A percentile compares a stretch with the other conserved stretches of the same genome.
These are phyloP conservation scores for Tolypocladium endophyticum DNA, from an alignment of 2,329 filamentous ascomycete genomes.

Conservation along the genomic window DNA sequence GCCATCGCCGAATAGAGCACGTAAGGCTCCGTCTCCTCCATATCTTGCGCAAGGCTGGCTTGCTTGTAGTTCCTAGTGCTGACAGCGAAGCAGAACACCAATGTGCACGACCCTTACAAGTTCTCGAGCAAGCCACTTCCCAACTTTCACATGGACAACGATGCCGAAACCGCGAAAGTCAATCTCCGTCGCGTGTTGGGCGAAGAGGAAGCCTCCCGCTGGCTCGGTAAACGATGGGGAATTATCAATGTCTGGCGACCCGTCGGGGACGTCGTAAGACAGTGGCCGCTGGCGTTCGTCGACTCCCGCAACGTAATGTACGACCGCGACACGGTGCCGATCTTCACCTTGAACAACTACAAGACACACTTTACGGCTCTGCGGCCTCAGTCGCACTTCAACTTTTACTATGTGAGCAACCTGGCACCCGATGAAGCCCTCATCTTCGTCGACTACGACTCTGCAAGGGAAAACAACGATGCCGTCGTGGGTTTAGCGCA, in stretches of 20 bases:
- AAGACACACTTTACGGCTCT: slow-evolving; percentile 2
- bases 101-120: slow-evolving; percentile 1
- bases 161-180: slow-evolving; percentile 1
- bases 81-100: background rate
- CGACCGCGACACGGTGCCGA: background rate
- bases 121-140: slow-evolving; percentile 1
- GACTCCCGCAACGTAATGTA: background rate
- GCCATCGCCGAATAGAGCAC: background rate
- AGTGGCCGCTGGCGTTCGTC: background rate
- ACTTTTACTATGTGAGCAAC: slow-evolving; percentile 3
- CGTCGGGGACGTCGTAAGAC: background rate
- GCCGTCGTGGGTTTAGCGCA: background rate
- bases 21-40: background rate
- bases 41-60: background rate
- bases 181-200: slow-evolving; percentile 1
- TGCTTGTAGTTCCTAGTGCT: background rate
- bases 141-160: slow-evolving; percentile 3
- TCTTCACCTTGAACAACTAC: slow-evolving; percentile 2
- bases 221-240: slow-evolving; percentile 1
- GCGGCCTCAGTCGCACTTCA: background rate
- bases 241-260: slow-evolving; percentile 2
- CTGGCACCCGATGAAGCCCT: slow-evolving; percentile 1
- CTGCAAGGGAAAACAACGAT: background rate
- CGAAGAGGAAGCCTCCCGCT: background rate
- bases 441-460: slow-evolving; percentile 1